phyloP scores from a whole-genome alignment of 2,329 filamentous ascomycete species.

The Sporothrix phasma region DNA sequence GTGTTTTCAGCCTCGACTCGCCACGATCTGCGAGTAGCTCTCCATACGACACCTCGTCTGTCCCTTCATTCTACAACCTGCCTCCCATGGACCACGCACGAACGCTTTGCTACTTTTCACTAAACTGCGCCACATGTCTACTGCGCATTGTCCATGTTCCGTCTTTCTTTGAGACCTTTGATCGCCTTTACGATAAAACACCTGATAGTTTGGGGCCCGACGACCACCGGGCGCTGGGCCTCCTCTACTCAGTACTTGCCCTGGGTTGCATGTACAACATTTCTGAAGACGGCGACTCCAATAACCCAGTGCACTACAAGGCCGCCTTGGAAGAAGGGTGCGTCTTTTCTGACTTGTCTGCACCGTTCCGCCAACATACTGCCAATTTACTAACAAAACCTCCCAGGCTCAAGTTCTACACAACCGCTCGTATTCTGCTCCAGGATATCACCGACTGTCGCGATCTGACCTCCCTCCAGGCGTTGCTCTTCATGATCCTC shows the following conservation, averaged over 20 bases:
- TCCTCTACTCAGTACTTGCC: constrained; percentile 60
- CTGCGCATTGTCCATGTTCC: constrained; percentile 70
- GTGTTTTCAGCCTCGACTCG: constrained; percentile 55
- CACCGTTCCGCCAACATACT: constrained; percentile 9
- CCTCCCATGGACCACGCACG: constrained; percentile 52
- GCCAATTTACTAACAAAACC: not conserved
- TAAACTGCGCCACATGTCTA: constrained; percentile 48
- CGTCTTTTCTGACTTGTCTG: constrained; percentile 17
- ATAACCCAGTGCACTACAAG: constrained; percentile 39
- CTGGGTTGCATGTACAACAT: constrained; percentile 63
- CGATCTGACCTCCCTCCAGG: constrained; percentile 64
- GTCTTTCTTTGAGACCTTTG: constrained; percentile 66
- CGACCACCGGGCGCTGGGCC: constrained; percentile 58
- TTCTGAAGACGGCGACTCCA: constrained; percentile 41
- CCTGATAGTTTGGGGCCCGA: constrained; percentile 52
- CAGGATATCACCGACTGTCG: constrained; percentile 59
- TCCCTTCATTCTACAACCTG: constrained; percentile 52
- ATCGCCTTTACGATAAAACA: constrained; percentile 64
- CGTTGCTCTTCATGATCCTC: constrained; percentile 68
- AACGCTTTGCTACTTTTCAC: constrained; percentile 43
- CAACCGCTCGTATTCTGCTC: constrained; percentile 54
- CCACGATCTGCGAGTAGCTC: constrained; percentile 56
- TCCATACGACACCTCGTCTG: constrained; percentile 43
- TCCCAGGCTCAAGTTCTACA: constrained; percentile 63
- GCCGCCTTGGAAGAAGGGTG: constrained; percentile 48